Evolutionary conservation across 2,329 filamentous ascomycete species (phyloP).

Genomic region (Pestalotiopsis sp.): DNA sequence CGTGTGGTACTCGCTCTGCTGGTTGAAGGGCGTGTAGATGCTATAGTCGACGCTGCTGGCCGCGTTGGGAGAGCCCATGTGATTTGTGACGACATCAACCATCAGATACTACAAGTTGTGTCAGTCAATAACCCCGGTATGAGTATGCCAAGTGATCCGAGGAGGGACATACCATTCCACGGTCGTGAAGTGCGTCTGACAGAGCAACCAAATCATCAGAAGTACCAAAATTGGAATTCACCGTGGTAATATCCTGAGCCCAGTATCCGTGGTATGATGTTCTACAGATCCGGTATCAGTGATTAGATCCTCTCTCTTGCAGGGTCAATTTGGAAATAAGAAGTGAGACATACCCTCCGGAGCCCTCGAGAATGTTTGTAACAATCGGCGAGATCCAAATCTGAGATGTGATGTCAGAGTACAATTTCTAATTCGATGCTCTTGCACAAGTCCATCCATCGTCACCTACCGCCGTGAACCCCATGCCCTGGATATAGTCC

Average conservation of each 20-base stretch:
- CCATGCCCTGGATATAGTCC: slow-evolving; percentile 53
- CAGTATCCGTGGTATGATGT: slow-evolving; percentile 52
- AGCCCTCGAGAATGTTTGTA: slow-evolving; percentile 40
- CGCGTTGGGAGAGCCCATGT: slow-evolving; percentile 56
- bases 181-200: slow-evolving; percentile 50
- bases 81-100: slow-evolving; percentile 62
- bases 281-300: slow-evolving; percentile 21
- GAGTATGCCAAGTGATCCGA: background rate
- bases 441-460: background rate
- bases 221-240: slow-evolving; percentile 67
- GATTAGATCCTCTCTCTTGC: background rate
- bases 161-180: slow-evolving; percentile 47
- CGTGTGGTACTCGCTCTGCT: slow-evolving; percentile 55
- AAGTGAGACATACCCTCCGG: slow-evolving; percentile 21
- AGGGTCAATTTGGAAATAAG: background rate
- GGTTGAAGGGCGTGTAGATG: slow-evolving; percentile 56
- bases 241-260: slow-evolving; percentile 51
- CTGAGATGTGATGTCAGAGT: background rate
- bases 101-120: slow-evolving; percentile 50
- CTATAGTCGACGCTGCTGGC: slow-evolving; percentile 53
- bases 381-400: slow-evolving; percentile 49
- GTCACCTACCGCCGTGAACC: slow-evolving; percentile 37
- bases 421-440: background rate
- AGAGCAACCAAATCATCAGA: slow-evolving; percentile 53
- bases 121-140: background rate